Evolutionary conservation across 371 early-diverging fungal species (phyloP).

Genomic region (Mucor plumbeus): DNA sequence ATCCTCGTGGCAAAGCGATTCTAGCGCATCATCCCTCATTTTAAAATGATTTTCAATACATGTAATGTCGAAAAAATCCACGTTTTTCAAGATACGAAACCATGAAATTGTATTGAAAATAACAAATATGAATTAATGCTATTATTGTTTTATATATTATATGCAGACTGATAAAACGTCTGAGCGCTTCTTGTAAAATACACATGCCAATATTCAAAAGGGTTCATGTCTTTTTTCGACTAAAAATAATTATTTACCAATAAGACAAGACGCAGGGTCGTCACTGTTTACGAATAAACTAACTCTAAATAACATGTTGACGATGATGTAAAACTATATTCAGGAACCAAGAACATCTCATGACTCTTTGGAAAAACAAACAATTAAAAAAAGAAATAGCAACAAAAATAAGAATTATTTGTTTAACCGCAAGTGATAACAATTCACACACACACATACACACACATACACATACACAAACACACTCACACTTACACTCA

Average conservation of each 20-base stretch:
- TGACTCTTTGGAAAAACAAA: not conserved
- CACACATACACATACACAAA: not conserved
- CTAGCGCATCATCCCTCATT: constrained; percentile 5
- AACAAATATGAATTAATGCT: not conserved
- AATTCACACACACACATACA: not conserved
- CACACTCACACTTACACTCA: too few relatives aligned
- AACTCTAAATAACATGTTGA: not conserved
- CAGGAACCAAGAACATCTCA: constrained; percentile 6
- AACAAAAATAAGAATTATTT: not conserved
- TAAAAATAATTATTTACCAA: not conserved
- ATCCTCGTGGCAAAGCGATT: constrained; percentile 13
- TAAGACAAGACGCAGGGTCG: not conserved
- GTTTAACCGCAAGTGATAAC: not conserved
- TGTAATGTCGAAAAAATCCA: not conserved
- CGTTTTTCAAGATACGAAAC: not conserved
- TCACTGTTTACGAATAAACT: not conserved
- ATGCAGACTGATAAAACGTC: not conserved
- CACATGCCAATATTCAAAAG: not conserved
- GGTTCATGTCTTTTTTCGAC: not conserved
- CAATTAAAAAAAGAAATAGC: not conserved
- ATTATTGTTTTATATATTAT: too few relatives aligned
- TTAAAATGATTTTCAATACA: not conserved
- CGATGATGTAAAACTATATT: not conserved
- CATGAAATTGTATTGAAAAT: not conserved
- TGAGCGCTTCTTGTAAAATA: not conserved